Conservation (phyloP, 805 yeast species). For the Maudiozyma turicensis region DNA sequence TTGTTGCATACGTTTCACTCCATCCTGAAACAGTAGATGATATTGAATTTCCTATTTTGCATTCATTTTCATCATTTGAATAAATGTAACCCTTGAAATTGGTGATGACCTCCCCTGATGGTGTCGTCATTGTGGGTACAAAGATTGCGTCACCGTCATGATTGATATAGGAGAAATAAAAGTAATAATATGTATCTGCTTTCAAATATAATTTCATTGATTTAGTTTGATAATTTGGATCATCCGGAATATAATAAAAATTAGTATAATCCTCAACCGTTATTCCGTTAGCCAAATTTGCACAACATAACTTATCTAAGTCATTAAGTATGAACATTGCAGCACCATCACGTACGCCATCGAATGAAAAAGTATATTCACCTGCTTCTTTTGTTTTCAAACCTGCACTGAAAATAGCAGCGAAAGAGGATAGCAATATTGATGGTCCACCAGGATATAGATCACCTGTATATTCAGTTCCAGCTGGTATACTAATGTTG, state of each 20-base stretch:
- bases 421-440: not conserved
- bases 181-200: not conserved
- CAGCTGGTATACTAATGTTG: not conserved
- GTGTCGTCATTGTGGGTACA: not conserved
- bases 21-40: not conserved
- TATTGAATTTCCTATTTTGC: not conserved
- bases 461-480: not conserved
- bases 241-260: not conserved
- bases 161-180: not conserved
- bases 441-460: not conserved
- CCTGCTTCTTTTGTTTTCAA: not conserved
- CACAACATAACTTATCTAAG: not conserved
- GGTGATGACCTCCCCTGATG: not conserved
- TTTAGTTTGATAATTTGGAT: not conserved
- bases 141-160: not conserved
- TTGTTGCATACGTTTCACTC: not conserved
- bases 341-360: not conserved
- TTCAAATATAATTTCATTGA: not conserved
- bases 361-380: not conserved
- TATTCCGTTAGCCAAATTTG: not conserved
- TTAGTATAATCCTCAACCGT: not conserved
- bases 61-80: not conserved
- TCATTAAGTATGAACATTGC: not conserved
- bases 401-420: not conserved
- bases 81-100: not conserved